Evolutionary conservation across 495 filamentous ascomycete genomes (phyloP).

Genomic region (Hyaloscypha hepaticicola): DNA sequence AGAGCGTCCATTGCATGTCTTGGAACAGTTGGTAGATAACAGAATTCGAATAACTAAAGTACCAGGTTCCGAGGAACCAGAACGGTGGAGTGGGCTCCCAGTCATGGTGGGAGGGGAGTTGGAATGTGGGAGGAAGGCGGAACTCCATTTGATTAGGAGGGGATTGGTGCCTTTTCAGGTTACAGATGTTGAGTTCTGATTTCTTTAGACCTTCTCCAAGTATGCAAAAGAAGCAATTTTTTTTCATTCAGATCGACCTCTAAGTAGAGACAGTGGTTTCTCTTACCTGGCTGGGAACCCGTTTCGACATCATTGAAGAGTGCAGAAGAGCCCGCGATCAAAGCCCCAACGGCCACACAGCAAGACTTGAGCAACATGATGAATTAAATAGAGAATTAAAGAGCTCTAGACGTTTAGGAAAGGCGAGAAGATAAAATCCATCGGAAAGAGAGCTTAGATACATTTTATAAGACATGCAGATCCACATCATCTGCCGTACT

Average conservation of each 20-base stretch:
- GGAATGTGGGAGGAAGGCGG: neutral
- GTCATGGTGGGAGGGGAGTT: neutral
- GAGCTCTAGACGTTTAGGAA: too few relatives aligned
- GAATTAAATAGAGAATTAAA: too few relatives aligned
- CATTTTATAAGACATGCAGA: too few relatives aligned
- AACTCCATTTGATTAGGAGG: neutral
- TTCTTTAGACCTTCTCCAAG: neutral
- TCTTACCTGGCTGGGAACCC: neutral
- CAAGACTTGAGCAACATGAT: neutral
- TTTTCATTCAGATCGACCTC: neutral
- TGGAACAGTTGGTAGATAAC: neutral
- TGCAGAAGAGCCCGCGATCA: neutral
- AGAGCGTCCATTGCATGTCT: constrained; percentile 9
- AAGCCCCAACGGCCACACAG: neutral
- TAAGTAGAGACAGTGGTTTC: neutral
- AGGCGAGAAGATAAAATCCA: too few relatives aligned
- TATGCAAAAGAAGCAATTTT: too few relatives aligned
- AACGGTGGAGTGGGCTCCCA: neutral
- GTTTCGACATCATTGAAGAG: neutral
- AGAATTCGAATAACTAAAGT: neutral
- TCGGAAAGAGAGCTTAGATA: too few relatives aligned
- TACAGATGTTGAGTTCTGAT: neutral
- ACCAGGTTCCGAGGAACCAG: neutral
- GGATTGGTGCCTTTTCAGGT: neutral
- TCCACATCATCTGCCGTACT: too few relatives aligned